These are phyloP conservation scores for Penicillium arizonense DNA, from an alignment of 495 filamentous ascomycete genomes.

Conservation along the genomic window DNA sequence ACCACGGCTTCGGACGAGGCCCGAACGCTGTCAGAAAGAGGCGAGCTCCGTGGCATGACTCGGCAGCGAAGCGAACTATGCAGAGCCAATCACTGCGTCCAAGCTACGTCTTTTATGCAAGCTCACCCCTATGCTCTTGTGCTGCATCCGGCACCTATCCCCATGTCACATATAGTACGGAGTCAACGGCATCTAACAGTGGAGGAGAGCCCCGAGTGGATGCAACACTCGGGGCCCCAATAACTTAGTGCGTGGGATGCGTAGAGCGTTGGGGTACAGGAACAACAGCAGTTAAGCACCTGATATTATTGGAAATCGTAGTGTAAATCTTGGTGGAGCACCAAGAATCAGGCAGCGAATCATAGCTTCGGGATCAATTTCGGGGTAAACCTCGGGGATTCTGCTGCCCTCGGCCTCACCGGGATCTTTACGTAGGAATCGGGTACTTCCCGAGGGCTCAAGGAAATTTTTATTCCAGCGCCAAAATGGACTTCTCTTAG, in stretches of 20 bases:
- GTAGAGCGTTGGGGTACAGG: neutral
- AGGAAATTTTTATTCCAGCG: neutral
- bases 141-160: neutral
- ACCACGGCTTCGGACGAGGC: neutral
- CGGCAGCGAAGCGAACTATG: too few species aligned
- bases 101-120: too few species aligned
- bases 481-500: too few species aligned
- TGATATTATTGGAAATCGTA: slow-evolving; percentile 2
- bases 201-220: neutral
- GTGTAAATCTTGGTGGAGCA: neutral
- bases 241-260: neutral
- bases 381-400: neutral
- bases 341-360: neutral
- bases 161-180: neutral
- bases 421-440: neutral
- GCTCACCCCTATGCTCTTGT: too few species aligned
- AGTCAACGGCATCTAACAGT: neutral
- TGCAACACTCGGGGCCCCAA: neutral
- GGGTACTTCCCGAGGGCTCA: neutral
- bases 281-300: neutral
- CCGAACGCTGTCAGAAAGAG: neutral
- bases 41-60: neutral
- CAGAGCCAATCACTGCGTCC: too few species aligned
- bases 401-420: neutral
- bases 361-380: slow-evolving; percentile 1